phyloP scores from a whole-genome alignment of 768 basidiomycete species.

The Lactarius akahatsu region DNA sequence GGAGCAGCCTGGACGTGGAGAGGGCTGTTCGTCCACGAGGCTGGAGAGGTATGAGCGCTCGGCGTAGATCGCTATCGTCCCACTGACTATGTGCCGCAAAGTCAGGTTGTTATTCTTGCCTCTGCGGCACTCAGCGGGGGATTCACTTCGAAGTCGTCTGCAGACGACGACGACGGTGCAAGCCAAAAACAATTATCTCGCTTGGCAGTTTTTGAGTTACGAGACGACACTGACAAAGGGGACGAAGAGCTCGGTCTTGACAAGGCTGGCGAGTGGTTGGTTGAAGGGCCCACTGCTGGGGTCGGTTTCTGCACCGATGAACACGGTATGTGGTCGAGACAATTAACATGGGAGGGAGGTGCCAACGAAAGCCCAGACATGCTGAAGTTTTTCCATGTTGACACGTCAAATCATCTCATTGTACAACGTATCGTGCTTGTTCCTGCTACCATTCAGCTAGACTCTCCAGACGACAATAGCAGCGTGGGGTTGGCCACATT shows the following conservation, averaged over 20 bases:
- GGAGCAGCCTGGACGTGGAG: conserved; percentile 39
- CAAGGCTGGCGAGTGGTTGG: conserved; percentile 25
- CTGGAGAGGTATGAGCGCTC: conserved; percentile 33
- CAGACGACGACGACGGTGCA: conserved; percentile 2
- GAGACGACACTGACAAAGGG: conserved; percentile 14
- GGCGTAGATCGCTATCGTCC: background rate
- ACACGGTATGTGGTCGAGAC: conserved; percentile 14
- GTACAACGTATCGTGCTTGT: conserved; percentile 33
- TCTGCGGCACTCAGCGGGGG: conserved; percentile 19
- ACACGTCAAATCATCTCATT: conserved; percentile 46
- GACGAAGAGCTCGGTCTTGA: conserved; percentile 14
- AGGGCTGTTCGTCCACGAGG: conserved; percentile 33
- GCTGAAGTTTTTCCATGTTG: conserved; percentile 44
- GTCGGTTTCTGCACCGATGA: conserved; percentile 16
- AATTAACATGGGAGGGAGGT: background rate
- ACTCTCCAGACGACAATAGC: conserved; percentile 36
- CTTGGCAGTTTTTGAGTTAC: conserved; percentile 18
- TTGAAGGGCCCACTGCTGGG: conserved; percentile 22
- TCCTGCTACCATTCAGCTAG: conserved; percentile 25
- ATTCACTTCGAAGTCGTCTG: background rate
- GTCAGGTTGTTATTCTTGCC: conserved; percentile 22
- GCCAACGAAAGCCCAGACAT: conserved; percentile 34
- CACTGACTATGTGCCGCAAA: conserved; percentile 6
- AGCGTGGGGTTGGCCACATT: conserved; percentile 47
- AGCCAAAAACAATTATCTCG: conserved; percentile 10